These are phyloP conservation scores for Austropuccinia psidii DNA, from an alignment of 1,284 basidiomycete genomes.

Conservation along the genomic window DNA sequence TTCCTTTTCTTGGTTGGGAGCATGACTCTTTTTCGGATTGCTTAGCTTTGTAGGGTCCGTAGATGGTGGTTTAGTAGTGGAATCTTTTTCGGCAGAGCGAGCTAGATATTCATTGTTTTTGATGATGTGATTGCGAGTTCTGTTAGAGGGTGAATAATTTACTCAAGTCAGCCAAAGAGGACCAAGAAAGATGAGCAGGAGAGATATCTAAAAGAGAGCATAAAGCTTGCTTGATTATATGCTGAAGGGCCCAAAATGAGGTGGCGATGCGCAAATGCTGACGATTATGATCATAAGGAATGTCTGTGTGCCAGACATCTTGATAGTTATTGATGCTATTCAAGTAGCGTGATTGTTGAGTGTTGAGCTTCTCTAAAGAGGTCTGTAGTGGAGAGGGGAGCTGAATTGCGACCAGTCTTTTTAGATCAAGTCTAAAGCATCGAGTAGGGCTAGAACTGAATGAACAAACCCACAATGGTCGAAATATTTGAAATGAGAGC, in stretches of 20 bases:
- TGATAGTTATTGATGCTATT: neutral
- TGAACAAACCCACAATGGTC: neutral
- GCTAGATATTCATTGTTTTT: slow-evolving; percentile 88
- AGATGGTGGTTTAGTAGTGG: slow-evolving; percentile 41
- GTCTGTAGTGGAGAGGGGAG: neutral
- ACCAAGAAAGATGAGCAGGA: slow-evolving; percentile 37
- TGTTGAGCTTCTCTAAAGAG: neutral
- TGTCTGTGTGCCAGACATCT: slow-evolving; percentile 1
- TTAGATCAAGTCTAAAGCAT: neutral
- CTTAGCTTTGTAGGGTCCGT: neutral
- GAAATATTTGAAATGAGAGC: neutral
- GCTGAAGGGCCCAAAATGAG: slow-evolving; percentile 5
- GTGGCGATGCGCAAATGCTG: neutral
- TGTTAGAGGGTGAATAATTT: slow-evolving; percentile 50
- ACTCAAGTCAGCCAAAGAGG: slow-evolving; percentile 41
- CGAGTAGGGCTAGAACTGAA: neutral
- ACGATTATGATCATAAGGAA: slow-evolving; percentile 17
- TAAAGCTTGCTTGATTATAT: slow-evolving; percentile 37
- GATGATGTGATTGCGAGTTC: slow-evolving; percentile 82
- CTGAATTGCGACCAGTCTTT: neutral
- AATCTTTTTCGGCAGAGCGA: slow-evolving; percentile 56
- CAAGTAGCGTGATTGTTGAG: neutral
- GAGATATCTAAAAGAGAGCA: slow-evolving; percentile 35
- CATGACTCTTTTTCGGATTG: neutral
- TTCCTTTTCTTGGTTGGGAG: slow-evolving; percentile 56